Base-by-base conservation (phyloP, 176 grass and related monocot genomes). In the Bolboschoenus planiculmis region DNA sequence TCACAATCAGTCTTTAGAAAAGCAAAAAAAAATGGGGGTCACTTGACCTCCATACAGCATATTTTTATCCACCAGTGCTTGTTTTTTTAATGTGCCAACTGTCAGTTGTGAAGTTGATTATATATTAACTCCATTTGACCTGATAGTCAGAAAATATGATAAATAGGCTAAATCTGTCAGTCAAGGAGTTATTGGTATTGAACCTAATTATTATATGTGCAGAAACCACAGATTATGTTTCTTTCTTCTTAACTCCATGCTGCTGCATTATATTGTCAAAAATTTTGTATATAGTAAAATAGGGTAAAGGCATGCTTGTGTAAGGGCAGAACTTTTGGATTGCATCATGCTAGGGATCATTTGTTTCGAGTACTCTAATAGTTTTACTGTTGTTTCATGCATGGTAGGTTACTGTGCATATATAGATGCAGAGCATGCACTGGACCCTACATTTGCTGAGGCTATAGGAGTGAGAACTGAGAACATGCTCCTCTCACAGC, bases 331-430 rank as follows among this genome's bases (percentile, higher is more conserved):
- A 50, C 6, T 36, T 36, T 29, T 16, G 24, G 24, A 47, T 13
- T 44, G 42, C 10, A 27, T 48, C 40, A 75, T 21, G 21, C 21
- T 29, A 50, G 21, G 26, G 5, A 75, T 50, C 13, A 18, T 75
- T 75, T 9, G 1, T 14, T n/a, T 44, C 2, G 16, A 16, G 26
- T 30, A 47, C 23, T 30, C 11, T 50, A 42, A 75, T 75, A 75
- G 0, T 75, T 29, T 37, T 36, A 36, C 10, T 47, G 70, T 14
- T 15, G 14, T 50, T 67, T 33, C 30, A 67, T 15, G 43, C 50
- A n/a, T 79, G 10, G 20, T 83, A 90, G 88, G 88, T 76, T 90
- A 90, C 79, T 90, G 88, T 87, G 88, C 81, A 65, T 90, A 74
- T 76, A 44, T 90, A 18, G 88, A 90, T 59, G 88, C 88, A 35